Conservation (phyloP, 495 filamentous ascomycete genomes). For the Penicillium angulare region DNA sequence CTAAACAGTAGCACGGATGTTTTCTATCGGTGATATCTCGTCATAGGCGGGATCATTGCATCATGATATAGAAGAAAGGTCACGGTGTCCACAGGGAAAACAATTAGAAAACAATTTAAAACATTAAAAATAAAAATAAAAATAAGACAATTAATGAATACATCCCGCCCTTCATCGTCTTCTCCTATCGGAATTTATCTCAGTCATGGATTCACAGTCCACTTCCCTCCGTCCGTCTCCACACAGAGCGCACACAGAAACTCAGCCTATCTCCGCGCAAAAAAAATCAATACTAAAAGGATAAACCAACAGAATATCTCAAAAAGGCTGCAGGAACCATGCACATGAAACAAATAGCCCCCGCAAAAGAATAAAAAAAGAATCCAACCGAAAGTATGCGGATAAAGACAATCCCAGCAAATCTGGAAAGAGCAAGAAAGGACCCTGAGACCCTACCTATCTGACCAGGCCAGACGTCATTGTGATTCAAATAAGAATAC, state of each 20-base stretch:
- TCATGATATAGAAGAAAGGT: background rate
- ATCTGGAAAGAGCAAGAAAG: too few relatives aligned
- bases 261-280: background rate
- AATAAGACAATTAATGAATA: too few relatives aligned
- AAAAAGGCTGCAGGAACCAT: background rate
- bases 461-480: too few relatives aligned
- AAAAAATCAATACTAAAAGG: background rate
- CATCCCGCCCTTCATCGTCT: background rate
- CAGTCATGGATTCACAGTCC: background rate
- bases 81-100: too few relatives aligned
- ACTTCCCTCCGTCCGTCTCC: background rate
- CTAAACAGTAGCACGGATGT: too few relatives aligned
- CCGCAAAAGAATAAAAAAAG: too few relatives aligned
- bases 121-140: too few relatives aligned
- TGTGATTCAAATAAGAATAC: too few relatives aligned
- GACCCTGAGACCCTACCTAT: too few relatives aligned
- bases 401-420: too few relatives aligned
- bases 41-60: background rate
- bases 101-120: too few relatives aligned
- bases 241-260: background rate
- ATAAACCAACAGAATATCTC: background rate
- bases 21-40: background rate
- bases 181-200: background rate
- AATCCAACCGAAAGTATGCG: too few relatives aligned
- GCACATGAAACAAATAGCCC: background rate